A percentile compares a stretch with the other conserved stretches of the same genome.
Evolutionary conservation across 768 basidiomycete genomes (phyloP).

Genomic region (Kockovaella imperatae): DNA sequence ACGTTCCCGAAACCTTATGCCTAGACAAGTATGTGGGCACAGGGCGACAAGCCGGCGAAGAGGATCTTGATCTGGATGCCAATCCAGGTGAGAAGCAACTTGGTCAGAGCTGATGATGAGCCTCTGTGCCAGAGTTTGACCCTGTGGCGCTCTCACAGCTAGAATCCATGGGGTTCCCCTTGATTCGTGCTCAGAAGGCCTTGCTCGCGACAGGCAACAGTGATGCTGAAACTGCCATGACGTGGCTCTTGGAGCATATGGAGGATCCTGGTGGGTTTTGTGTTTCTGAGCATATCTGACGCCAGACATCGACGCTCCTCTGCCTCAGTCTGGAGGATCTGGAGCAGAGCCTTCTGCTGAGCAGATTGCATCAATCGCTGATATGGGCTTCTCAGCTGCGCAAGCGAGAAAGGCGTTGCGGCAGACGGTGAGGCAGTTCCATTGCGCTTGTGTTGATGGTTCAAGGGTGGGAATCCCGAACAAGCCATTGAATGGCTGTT

Average conservation of each 20-base stretch:
- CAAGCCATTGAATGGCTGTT: conserved; percentile 95
- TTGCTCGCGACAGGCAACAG: conserved; percentile 70
- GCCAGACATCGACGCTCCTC: conserved; percentile 78
- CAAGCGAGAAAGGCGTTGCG: conserved; percentile 81
- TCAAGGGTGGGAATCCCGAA: conserved; percentile 63
- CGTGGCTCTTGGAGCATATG: conserved; percentile 92
- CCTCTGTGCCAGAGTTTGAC: conserved; percentile 60
- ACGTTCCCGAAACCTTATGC: conserved; percentile 60
- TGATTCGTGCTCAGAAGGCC: conserved; percentile 77
- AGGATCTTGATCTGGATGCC: conserved; percentile 53
- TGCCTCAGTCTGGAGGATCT: conserved; percentile 44
- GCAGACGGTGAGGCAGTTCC: conserved; percentile 61
- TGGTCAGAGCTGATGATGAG: background rate
- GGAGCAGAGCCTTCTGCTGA: conserved; percentile 60
- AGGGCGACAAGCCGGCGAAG: conserved; percentile 65
- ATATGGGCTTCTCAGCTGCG: conserved; percentile 83
- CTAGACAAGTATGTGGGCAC: conserved; percentile 62
- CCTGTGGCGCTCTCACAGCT: conserved; percentile 65
- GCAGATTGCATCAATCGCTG: conserved; percentile 63
- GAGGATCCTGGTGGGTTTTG: conserved; percentile 68
- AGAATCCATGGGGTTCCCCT: conserved; percentile 85
- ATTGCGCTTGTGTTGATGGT: background rate
- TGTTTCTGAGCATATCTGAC: too few relatives aligned
- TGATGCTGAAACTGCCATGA: conserved; percentile 76
- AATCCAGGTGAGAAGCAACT: background rate